Base-by-base conservation (phyloP, 495 filamentous ascomycete species). In the Tuber aestivum region DNA sequence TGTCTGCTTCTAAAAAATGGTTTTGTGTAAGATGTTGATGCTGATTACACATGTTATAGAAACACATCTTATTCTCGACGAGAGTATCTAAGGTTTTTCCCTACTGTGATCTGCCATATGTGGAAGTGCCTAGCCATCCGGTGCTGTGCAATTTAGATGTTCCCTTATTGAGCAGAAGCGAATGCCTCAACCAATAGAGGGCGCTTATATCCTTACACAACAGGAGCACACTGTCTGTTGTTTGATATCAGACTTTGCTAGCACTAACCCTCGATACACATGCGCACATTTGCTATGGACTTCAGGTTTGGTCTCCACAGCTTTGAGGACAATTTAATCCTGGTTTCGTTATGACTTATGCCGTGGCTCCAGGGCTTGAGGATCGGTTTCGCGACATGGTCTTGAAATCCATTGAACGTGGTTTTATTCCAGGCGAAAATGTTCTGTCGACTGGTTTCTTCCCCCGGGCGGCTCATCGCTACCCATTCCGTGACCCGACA, bases 61-160 rank as follows among this genome's bases (percentile, higher is more conserved):
- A 78, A 92, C 97, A 85, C 94, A 97, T 87, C 93, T 97, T 83
- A 95, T 99, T 74, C 91, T 99, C 83, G 94, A 95, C 83, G 88
- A 94, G 84, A 96, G 96, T 83, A 92, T 99, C 83, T 94, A 94
- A 74, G 96, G 95, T n/a, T 98, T 88, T 83, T 90, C 80, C 78
- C 32, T 68, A 32, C 12, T 5, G 37, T 72, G 21, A 32, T 10
- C 12, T 65, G 40, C 18, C 5, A 45, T 65, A 23, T 48, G 27
- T 32, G 7, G 27, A 35, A 35, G 56, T 65, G 14, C 27, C 14
- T 65, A 27, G 35, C 56, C 56, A 65, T 35, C 14, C 20, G 56
- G 32, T 65, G 56, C 3, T 16, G 16, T 14, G 27, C 56, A 6
- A 65, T 18, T 35, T 18, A 79, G 78, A 79, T 76, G 78, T 79